Conservation (phyloP, 306 rosid species). For the Cercis canadensis region DNA sequence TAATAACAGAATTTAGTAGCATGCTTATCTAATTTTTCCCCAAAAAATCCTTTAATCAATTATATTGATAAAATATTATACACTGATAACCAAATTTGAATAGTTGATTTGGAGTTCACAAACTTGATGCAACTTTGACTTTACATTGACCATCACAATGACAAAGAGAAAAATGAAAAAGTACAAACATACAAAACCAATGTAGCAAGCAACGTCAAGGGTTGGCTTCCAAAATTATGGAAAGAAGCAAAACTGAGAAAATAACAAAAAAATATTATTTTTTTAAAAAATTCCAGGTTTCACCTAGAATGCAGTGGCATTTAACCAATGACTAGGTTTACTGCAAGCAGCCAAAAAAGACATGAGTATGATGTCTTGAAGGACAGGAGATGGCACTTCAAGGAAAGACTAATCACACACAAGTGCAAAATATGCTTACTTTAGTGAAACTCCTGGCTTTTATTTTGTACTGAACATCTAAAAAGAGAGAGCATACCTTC, state of each 20-base stretch:
- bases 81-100: no score
- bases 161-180: not conserved
- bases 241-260: constrained; percentile 20
- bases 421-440: not conserved
- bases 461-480: constrained; percentile 3
- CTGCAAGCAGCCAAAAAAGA: constrained; percentile 19
- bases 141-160: not conserved
- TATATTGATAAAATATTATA: no score
- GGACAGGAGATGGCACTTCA: constrained; percentile 12
- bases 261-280: not conserved
- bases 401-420: constrained; percentile 16
- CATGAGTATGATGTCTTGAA: not conserved
- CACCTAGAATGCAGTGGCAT: not conserved
- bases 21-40: constrained; percentile 11
- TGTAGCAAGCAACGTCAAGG: not conserved
- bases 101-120: not conserved
- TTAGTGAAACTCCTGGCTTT: constrained; percentile 5
- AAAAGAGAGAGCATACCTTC: constrained; percentile 53
- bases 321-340: not conserved
- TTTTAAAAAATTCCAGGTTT: no score
- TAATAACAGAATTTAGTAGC: constrained; percentile 11
- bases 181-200: not conserved
- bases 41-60: not conserved
- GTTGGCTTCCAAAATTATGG: not conserved
- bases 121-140: not conserved